Conservation (phyloP, 164 flowering plant species). For the Annona cherimola region DNA sequence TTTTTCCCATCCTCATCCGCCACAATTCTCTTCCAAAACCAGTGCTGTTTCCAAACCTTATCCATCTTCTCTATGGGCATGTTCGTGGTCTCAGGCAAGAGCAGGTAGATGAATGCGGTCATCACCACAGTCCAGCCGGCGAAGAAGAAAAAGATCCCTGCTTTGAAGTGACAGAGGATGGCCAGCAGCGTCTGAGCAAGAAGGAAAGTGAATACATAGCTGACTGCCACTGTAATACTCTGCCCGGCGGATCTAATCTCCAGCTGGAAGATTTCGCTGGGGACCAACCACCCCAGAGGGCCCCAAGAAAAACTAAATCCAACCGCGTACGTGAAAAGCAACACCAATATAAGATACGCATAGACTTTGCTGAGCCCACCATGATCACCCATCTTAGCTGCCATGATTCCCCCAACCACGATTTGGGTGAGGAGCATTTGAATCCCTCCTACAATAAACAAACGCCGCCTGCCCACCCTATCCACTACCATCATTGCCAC, state of each 20-base stretch:
- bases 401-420: constrained; percentile 21
- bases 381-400: constrained; percentile 19
- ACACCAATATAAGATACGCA: constrained; percentile 12
- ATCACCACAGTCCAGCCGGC: constrained; percentile 26
- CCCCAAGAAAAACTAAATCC: constrained; percentile 28
- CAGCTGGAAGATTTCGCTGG: constrained; percentile 25
- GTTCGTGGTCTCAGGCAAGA: constrained; percentile 26
- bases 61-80: constrained; percentile 23
- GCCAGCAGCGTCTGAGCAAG: constrained; percentile 24
- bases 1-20: constrained; percentile 6
- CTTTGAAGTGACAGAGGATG: constrained; percentile 27
- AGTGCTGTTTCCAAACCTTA: constrained; percentile 19
- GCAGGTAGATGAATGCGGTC: constrained; percentile 21
- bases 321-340: constrained; percentile 19
- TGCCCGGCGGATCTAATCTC: constrained; percentile 29
- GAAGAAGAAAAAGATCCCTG: constrained; percentile 31
- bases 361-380: constrained; percentile 10
- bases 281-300: constrained; percentile 28
- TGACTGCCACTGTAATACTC: constrained; percentile 19
- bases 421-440: constrained; percentile 22
- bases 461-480: constrained; percentile 9
- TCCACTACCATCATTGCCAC: constrained; percentile 20
- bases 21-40: constrained; percentile 20
- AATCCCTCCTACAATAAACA: constrained; percentile 22
- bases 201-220: constrained; percentile 20